Evolutionary conservation across 768 basidiomycete species (phyloP).

Genomic region (Daedalea quercina): DNA sequence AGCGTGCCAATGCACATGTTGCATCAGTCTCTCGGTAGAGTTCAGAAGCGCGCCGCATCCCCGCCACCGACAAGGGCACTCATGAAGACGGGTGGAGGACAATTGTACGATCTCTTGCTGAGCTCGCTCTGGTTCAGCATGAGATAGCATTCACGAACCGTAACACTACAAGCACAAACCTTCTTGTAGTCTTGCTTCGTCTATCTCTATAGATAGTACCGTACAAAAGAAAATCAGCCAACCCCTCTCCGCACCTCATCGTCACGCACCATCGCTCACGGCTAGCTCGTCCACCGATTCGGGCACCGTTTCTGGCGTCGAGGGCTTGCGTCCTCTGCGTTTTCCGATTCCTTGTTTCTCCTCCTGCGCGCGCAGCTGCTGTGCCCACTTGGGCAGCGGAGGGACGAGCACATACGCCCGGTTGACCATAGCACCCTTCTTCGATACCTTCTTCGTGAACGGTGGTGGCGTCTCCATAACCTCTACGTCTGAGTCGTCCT

Average conservation of each 20-base stretch:
- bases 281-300: slow-evolving; percentile 8
- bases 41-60: slow-evolving; percentile 51
- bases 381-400: slow-evolving; percentile 9
- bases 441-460: background rate
- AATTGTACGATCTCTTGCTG: slow-evolving; percentile 40
- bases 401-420: slow-evolving; percentile 13
- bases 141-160: background rate
- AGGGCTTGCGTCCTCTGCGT: background rate
- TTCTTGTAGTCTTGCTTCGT: slow-evolving; percentile 3
- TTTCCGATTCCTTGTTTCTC: background rate
- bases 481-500: background rate
- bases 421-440: background rate
- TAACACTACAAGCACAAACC: background rate
- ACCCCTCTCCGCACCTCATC: background rate
- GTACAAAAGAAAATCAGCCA: background rate
- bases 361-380: background rate
- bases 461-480: background rate
- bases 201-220: background rate
- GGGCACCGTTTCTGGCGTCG: background rate
- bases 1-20: slow-evolving; percentile 41
- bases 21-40: slow-evolving; percentile 39
- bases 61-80: slow-evolving; percentile 51
- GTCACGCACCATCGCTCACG: slow-evolving; percentile 5
- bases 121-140: slow-evolving; percentile 25
- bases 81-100: slow-evolving; percentile 41